Percentiles rank a stretch among this genome's conserved stretches.
phyloP scores from a whole-genome alignment of 306 rosid species.

The Senna siamea region DNA sequence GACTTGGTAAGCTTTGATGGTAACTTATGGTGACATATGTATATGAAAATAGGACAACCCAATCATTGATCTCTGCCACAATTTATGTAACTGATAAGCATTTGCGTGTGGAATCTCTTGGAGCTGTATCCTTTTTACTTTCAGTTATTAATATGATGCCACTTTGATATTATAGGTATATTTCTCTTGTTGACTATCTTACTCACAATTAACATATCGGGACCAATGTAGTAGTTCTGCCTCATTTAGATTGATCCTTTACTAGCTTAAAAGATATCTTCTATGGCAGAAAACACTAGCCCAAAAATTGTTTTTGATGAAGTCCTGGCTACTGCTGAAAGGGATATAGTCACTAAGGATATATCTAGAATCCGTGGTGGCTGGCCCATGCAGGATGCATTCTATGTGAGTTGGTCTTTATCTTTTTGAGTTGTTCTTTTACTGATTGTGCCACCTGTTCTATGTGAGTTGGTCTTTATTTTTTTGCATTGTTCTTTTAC shows the following conservation, averaged over 20 bases:
- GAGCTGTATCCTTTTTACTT: constrained; percentile 83
- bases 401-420: constrained; percentile 68
- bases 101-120: constrained; percentile 86
- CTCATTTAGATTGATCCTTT: constrained; percentile 52
- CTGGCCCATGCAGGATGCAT: constrained; percentile 98
- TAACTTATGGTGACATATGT: constrained; percentile 43
- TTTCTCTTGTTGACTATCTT: constrained; percentile 10
- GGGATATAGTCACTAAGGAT: constrained; percentile 87
- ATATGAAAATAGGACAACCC: constrained; percentile 73
- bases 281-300: constrained; percentile 89
- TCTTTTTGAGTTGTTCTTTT: constrained; percentile 28
- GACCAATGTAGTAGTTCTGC: neutral
- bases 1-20: constrained; percentile 33
- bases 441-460: constrained; percentile 39
- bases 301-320: constrained; percentile 85
- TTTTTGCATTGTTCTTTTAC: constrained; percentile 16
- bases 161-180: constrained; percentile 4
- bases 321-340: constrained; percentile 89
- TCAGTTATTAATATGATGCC: constrained; percentile 6
- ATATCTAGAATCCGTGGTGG: constrained; percentile 95
- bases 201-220: constrained; percentile 10
- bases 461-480: constrained; percentile 61
- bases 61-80: constrained; percentile 81
- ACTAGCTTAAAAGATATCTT: constrained; percentile 74
- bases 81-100: constrained; percentile 82